A percentile compares a stretch with the other conserved stretches of the same genome.
Conservation (phyloP, 2,329 filamentous ascomycete genomes). For the Boeremia lycopersici region DNA sequence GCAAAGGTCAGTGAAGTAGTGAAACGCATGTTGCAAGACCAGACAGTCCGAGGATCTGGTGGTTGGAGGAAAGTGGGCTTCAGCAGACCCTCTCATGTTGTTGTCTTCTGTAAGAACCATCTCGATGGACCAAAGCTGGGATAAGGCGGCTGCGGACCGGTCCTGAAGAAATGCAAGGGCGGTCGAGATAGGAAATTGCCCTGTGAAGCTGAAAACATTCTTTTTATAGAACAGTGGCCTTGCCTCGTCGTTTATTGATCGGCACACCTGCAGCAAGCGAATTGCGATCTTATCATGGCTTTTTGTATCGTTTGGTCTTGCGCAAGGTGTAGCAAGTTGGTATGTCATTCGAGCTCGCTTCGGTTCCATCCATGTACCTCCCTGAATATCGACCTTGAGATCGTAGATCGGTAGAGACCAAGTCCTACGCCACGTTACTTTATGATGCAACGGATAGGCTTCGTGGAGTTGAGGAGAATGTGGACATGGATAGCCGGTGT, state of each 20-base stretch:
- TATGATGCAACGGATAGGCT: slow-evolving; percentile 15
- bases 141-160: slow-evolving; percentile 20
- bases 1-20: slow-evolving; percentile 32
- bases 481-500: slow-evolving; percentile 8
- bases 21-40: slow-evolving; percentile 27
- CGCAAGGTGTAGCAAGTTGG: slow-evolving; percentile 13
- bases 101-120: slow-evolving; percentile 26
- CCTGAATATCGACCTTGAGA: slow-evolving; percentile 17
- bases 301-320: neutral
- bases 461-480: slow-evolving; percentile 10
- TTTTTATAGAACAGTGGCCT: slow-evolving; percentile 29
- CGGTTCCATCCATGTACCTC: slow-evolving; percentile 16
- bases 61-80: slow-evolving; percentile 22
- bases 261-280: slow-evolving; percentile 25
- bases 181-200: slow-evolving; percentile 28
- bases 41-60: slow-evolving; percentile 23
- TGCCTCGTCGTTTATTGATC: slow-evolving; percentile 31
- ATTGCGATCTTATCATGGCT: slow-evolving; percentile 7
- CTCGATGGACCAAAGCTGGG: slow-evolving; percentile 23
- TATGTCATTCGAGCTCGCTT: slow-evolving; percentile 29
- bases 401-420: slow-evolving; percentile 28
- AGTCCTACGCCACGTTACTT: slow-evolving; percentile 17
- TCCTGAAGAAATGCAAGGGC: slow-evolving; percentile 33
- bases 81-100: slow-evolving; percentile 22
- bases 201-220: slow-evolving; percentile 31